Evolutionary conservation across 371 early-diverging fungal species (phyloP), one percentile per base, ranked within the genome.

Genomic region (Mortierella sp.): DNA sequence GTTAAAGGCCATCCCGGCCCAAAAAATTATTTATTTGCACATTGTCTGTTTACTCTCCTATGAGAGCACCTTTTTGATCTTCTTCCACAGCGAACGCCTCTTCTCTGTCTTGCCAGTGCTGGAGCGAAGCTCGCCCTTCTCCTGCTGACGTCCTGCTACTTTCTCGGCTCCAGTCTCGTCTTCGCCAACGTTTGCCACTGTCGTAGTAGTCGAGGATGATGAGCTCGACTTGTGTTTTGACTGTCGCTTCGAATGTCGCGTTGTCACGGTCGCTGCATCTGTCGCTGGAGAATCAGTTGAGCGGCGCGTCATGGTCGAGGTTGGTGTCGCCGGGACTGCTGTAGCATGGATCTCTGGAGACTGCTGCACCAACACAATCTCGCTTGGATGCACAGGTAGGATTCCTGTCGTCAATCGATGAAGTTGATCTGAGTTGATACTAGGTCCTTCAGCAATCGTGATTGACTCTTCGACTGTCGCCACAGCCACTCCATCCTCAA

Each of bases 41-140:
- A n/a, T n/a, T n/a, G n/a, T n/a, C n/a, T n/a, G n/a, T n/a, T n/a
- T n/a, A n/a, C n/a, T n/a, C n/a, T n/a, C n/a, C 53, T 61, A 73
- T 25, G 65, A 26, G 9, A 75, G 56, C 12, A 50, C 75, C 59
- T 70, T 70, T 59, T 75, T 75, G 51, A 75, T 44, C 70, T 75
- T 75, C 46, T 70, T 75, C 75, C 75, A 75, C 51, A 75, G 15
- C 7, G 70, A 70, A 55, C 61, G 70, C n/a, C 69, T 64, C 66
- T 56, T 73, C 62, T 64, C 68, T 21, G 16, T 7, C 69, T 75
- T 75, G 26, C 47, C 58, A 2, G 52, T 51, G 44, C 53, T 64
- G 18, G 26, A 47, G 1, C 6, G 16, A 2, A 12, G 3, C 3
- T 11, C 53, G 12, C 23, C 26, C 21, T 26, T 19, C 18, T 19